Conservation (phyloP, 1,139 yeast species). For the Nakaseomyces sp. region DNA sequence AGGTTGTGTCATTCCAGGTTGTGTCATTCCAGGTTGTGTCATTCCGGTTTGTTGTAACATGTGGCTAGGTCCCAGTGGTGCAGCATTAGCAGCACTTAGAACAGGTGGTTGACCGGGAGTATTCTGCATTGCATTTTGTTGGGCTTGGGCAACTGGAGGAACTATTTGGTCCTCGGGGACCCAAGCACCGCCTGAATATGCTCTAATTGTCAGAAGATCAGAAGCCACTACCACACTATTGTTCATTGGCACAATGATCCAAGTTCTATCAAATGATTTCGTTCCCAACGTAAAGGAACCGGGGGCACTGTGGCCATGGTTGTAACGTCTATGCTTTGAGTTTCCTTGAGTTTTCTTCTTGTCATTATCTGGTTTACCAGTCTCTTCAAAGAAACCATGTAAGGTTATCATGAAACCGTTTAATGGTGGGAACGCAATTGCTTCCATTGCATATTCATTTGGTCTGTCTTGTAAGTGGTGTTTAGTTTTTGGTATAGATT, state of each 20-base stretch:
- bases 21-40: neutral
- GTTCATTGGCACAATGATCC: constrained; percentile 66
- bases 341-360: constrained; percentile 14
- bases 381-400: constrained; percentile 80
- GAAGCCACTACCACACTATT: constrained; percentile 76
- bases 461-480: constrained; percentile 63
- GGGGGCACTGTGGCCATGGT: constrained; percentile 21
- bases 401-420: constrained; percentile 67
- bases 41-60: neutral
- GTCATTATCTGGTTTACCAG: constrained; percentile 41
- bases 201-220: constrained; percentile 64
- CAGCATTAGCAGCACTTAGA: constrained; percentile 1
- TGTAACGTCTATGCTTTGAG: constrained; percentile 31
- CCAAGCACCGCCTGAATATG: constrained; percentile 60
- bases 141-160: constrained; percentile 11
- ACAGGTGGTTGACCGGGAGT: constrained; percentile 6
- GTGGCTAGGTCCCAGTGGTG: constrained; percentile 2
- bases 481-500: constrained; percentile 61
- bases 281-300: constrained; percentile 41
- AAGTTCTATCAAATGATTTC: constrained; percentile 81
- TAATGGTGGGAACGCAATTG: constrained; percentile 61
- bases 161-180: constrained; percentile 14
- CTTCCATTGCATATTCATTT: constrained; percentile 64
- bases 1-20: neutral
- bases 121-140: constrained; percentile 10